Evolutionary conservation across 805 yeast genomes (phyloP).

Genomic region (Candida pseudoglaebosa): DNA sequence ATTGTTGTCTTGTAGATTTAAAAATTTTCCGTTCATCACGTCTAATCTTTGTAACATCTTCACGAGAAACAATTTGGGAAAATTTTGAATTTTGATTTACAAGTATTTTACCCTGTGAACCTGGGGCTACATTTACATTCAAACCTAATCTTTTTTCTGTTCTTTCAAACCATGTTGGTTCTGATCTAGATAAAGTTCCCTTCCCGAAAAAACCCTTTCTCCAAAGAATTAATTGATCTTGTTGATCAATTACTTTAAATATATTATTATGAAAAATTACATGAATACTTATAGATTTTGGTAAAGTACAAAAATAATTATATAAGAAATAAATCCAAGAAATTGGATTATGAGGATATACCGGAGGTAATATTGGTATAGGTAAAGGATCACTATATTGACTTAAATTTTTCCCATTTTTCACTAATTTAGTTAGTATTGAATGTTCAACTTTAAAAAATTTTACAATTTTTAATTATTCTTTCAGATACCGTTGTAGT

Average conservation of each 20-base stretch:
- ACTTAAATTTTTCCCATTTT: slow-evolving; percentile 30
- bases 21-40: slow-evolving; percentile 68
- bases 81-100: too few relatives aligned
- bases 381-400: slow-evolving; percentile 51
- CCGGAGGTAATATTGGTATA: slow-evolving; percentile 46
- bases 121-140: slow-evolving; percentile 19
- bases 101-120: too few relatives aligned
- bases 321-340: slow-evolving; percentile 47
- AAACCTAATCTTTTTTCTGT: slow-evolving; percentile 52
- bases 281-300: slow-evolving; percentile 18
- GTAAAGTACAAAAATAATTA: slow-evolving; percentile 19
- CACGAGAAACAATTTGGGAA: slow-evolving; percentile 43
- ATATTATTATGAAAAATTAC: slow-evolving; percentile 23
- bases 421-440: not conserved
- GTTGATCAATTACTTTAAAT: slow-evolving; percentile 40
- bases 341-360: slow-evolving; percentile 63
- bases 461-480: not conserved
- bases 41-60: slow-evolving; percentile 72
- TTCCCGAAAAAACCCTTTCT: slow-evolving; percentile 88
- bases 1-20: slow-evolving; percentile 58
- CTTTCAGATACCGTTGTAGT: slow-evolving; percentile 97
- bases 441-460: not conserved
- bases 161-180: slow-evolving; percentile 85
- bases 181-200: slow-evolving; percentile 83
- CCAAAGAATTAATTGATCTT: slow-evolving; percentile 65